Evolutionary conservation across 2,329 filamentous ascomycete species (phyloP), one percentile per base, ranked within the genome.

Genomic region (Fusarium sp.): DNA sequence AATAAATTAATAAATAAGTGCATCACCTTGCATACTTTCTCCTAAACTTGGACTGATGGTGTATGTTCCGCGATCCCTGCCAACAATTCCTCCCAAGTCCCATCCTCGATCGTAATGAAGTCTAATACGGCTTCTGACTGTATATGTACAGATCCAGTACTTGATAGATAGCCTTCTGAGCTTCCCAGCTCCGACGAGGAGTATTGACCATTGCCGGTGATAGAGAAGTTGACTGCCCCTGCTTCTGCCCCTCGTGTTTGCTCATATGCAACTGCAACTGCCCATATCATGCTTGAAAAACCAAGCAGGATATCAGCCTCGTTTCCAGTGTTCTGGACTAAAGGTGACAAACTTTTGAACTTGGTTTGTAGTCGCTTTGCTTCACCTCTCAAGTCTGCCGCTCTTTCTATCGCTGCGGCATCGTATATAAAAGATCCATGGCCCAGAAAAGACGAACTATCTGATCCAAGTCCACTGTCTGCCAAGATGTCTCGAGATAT

Each of bases 211-310:
- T 6, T 6, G 3, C 23, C 23, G 23, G 11, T 13, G 4, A 37
- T 8, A 6, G 52, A 42, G 9, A 53, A 11, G 27, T 20, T 11
- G 2, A 53, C 29, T 1, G 29, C 27, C 1, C 45, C 21, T 17
- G 41, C 18, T 4, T 61, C 47, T 14, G 17, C 7, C 9, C 21
- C 25, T 5, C 20, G 41, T 1, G n/a, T 18, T 13, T 61, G 33
- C 5, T 61, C 46, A 25, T 61, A 61, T 6, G 58, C 18, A 20
- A 23, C 13, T 13, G 36, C 49, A 0, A 61, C 56, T 4, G 58
- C 56, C 58, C 58, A 61, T 21, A 61, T 61, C 58, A 61, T 61
- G 6, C 31, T 21, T 2, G 56, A 45, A 10, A 61, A 61, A 3
- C 58, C 46, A 1, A 29, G 15, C 46, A 61, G 39, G 3, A 61